phyloP scores from a whole-genome alignment of 768 basidiomycete species.

The Astraeus odoratus region DNA sequence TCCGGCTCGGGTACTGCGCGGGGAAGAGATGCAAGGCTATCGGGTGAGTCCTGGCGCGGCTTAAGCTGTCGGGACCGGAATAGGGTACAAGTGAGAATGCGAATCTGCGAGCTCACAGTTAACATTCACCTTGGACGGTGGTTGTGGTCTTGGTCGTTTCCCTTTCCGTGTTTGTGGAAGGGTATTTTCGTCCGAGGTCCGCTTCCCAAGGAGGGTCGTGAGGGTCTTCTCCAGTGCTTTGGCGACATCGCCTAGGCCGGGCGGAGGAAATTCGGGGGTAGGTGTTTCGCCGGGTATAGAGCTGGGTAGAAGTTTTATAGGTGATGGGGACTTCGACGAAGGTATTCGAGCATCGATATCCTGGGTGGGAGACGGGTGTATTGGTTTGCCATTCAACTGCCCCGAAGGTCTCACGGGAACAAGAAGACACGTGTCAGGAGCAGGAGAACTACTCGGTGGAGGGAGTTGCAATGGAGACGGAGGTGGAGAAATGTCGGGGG shows the following conservation, averaged over 20 bases:
- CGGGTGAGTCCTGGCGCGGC: slow-evolving; percentile 34
- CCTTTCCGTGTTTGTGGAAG: slow-evolving; percentile 17
- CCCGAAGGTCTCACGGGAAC: not conserved
- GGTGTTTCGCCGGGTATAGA: slow-evolving; percentile 13
- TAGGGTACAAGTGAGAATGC: not conserved
- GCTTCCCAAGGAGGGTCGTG: slow-evolving; percentile 63
- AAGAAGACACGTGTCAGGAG: slow-evolving; percentile 2
- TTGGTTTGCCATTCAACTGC: not conserved
- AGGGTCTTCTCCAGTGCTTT: slow-evolving; percentile 64
- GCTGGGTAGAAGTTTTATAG: slow-evolving; percentile 38
- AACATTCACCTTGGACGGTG: slow-evolving; percentile 31
- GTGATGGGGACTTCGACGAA: slow-evolving; percentile 51
- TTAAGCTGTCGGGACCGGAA: slow-evolving; percentile 22
- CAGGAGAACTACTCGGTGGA: slow-evolving; percentile 26
- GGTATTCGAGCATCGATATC: slow-evolving; percentile 36
- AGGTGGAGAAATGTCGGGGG: slow-evolving; percentile 9
- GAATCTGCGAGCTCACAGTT: not conserved
- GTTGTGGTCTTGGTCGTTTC: slow-evolving; percentile 33
- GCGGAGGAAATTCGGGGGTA: slow-evolving; percentile 28
- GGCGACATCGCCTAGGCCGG: slow-evolving; percentile 41
- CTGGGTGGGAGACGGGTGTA: slow-evolving; percentile 3
- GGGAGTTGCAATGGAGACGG: slow-evolving; percentile 10
- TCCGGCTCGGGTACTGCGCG: slow-evolving; percentile 5
- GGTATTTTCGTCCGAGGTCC: slow-evolving; percentile 39
- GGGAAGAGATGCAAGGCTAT: slow-evolving; percentile 12